Evolutionary conservation across 2,329 filamentous ascomycete species (phyloP).

Genomic region (Xylariaceae sp.): DNA sequence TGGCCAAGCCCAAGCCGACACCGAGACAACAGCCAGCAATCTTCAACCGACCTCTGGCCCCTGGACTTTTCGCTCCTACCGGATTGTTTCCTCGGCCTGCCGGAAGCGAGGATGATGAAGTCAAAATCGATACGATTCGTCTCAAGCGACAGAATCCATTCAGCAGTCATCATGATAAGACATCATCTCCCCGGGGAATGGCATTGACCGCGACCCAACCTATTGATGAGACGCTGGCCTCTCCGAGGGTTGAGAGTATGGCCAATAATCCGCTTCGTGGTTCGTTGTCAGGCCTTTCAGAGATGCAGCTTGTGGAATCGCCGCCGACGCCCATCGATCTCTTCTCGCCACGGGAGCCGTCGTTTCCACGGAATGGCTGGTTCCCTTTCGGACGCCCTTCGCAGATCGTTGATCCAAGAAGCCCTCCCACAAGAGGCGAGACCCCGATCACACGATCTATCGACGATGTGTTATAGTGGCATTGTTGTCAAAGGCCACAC

Average conservation of each 20-base stretch:
- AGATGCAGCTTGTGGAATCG: slow-evolving; percentile 49
- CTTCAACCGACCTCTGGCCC: slow-evolving; percentile 28
- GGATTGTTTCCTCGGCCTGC: slow-evolving; percentile 41
- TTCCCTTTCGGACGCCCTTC: slow-evolving; percentile 47
- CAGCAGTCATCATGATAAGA: slow-evolving; percentile 17
- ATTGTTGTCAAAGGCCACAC: not conserved
- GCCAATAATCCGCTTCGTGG: slow-evolving; percentile 61
- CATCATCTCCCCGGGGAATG: slow-evolving; percentile 32
- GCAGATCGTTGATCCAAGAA: slow-evolving; percentile 61
- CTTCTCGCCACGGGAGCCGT: slow-evolving; percentile 49
- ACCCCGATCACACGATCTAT: slow-evolving; percentile 73
- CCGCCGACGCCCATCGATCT: slow-evolving; percentile 48
- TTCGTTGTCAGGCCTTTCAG: slow-evolving; percentile 38
- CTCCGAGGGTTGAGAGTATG: slow-evolving; percentile 67
- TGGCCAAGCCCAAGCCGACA: slow-evolving; percentile 18
- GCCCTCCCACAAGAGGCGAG: slow-evolving; percentile 68
- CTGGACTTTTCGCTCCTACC: slow-evolving; percentile 41
- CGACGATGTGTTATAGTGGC: slow-evolving; percentile 62
- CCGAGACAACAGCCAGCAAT: slow-evolving; percentile 16
- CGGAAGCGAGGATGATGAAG: slow-evolving; percentile 33
- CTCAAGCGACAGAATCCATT: slow-evolving; percentile 25
- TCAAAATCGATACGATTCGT: slow-evolving; percentile 39
- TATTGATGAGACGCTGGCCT: slow-evolving; percentile 57
- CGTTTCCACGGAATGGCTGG: slow-evolving; percentile 51
- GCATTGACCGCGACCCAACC: slow-evolving; percentile 34